Conservation (phyloP, 352 stramenopile genomes). For the Phytophthora pini region DNA sequence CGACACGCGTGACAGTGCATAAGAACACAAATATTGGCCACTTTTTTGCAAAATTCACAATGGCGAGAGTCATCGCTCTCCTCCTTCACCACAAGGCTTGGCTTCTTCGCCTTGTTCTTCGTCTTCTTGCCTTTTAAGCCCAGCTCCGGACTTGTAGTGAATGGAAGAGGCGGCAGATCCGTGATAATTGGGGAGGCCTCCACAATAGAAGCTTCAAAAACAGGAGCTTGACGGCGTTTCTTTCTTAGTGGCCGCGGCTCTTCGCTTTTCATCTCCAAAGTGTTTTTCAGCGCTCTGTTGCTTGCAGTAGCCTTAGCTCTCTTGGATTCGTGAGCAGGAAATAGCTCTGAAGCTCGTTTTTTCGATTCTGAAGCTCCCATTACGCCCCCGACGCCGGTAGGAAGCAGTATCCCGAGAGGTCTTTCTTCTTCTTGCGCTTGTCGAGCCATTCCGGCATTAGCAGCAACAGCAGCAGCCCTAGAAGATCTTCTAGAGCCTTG, state of each 20-base stretch:
- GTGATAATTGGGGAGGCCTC: conserved; percentile 36
- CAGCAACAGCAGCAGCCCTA: conserved; percentile 25
- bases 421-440: conserved; percentile 18
- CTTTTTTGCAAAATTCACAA: conserved; percentile 57
- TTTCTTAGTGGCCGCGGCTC: conserved; percentile 9
- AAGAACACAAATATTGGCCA: conserved; percentile 39
- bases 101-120: conserved; percentile 19
- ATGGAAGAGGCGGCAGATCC: conserved; percentile 42
- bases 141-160: conserved; percentile 25
- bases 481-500: conserved; percentile 9
- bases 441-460: conserved; percentile 22
- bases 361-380: conserved; percentile 7
- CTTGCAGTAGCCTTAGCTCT: background rate
- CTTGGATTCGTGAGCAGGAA: conserved; percentile 11
- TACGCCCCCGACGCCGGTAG: background rate
- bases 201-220: conserved; percentile 10
- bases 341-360: conserved; percentile 18
- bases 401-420: conserved; percentile 13
- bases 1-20: conserved; percentile 49
- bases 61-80: conserved; percentile 8
- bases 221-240: conserved; percentile 29
- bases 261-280: conserved; percentile 1
- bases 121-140: conserved; percentile 12
- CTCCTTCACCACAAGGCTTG: conserved; percentile 9
- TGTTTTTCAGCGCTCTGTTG: conserved; percentile 12